Evolutionary conservation across 2,329 filamentous ascomycete genomes (phyloP).

Genomic region (Ambrosiella beaveri): DNA sequence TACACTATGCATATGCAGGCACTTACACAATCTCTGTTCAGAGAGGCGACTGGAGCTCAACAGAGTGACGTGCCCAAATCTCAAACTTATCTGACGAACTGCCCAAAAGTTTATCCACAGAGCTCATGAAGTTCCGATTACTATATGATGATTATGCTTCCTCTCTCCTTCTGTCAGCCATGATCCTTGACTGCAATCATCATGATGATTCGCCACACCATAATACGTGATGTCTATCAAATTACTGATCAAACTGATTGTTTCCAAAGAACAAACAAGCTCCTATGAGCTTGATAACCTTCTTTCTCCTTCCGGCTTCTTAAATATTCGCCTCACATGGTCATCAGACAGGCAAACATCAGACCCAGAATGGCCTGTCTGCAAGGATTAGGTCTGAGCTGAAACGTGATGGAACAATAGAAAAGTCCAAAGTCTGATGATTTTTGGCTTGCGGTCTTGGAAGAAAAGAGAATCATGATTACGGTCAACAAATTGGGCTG

Average conservation of each 20-base stretch:
- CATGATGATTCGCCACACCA: background rate
- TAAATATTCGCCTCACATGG: background rate
- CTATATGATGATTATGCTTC: too few relatives aligned
- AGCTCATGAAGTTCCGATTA: too few relatives aligned
- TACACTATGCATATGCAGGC: too few relatives aligned
- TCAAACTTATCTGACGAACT: too few relatives aligned
- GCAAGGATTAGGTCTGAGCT: background rate
- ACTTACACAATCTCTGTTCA: too few relatives aligned
- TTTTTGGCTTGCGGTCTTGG: background rate
- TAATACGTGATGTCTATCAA: background rate
- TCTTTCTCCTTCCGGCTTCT: background rate
- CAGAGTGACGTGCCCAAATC: too few relatives aligned
- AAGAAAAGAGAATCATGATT: background rate
- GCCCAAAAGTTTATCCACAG: too few relatives aligned
- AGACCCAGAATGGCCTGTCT: background rate
- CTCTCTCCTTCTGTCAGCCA: background rate
- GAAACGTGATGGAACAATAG: background rate
- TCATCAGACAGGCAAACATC: too few relatives aligned
- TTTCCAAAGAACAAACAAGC: background rate
- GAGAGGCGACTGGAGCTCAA: too few relatives aligned
- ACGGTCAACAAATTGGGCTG: background rate
- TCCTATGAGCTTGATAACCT: background rate
- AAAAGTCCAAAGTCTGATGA: background rate
- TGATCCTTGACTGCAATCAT: background rate
- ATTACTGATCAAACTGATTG: background rate